A percentile compares a stretch with the other conserved stretches of the same genome.
These are phyloP conservation scores for Roridomyces roridus DNA, from an alignment of 768 basidiomycete genomes.

Conservation along the genomic window DNA sequence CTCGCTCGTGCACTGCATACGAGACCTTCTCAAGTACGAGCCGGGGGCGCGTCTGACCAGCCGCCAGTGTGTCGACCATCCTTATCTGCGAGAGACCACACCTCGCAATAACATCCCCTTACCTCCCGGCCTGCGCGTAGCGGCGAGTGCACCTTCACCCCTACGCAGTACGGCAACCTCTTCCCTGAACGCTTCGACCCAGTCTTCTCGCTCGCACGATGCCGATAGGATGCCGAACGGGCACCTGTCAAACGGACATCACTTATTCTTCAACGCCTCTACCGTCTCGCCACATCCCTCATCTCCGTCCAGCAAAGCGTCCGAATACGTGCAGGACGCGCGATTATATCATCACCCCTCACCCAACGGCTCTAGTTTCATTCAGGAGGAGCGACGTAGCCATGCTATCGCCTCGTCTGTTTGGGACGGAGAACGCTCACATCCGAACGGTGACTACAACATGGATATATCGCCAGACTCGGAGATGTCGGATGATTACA, in stretches of 20 bases:
- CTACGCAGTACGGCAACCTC: conserved; percentile 38
- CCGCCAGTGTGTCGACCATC: conserved; percentile 84
- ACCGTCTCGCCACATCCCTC: conserved; percentile 29
- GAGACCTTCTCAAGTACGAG: conserved; percentile 91
- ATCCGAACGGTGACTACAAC: conserved; percentile 51
- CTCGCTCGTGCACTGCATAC: conserved; percentile 89
- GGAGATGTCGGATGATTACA: conserved; percentile 51
- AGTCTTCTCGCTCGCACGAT: conserved; percentile 10
- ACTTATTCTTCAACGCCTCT: conserved; percentile 8
- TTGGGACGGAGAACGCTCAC: conserved; percentile 27
- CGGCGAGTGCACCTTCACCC: conserved; percentile 42
- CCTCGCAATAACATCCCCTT: conserved; percentile 70
- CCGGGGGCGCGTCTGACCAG: conserved; percentile 88
- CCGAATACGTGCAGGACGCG: conserved; percentile 40
- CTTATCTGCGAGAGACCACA: conserved; percentile 84
- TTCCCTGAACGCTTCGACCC: conserved; percentile 8
- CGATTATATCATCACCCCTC: conserved; percentile 40
- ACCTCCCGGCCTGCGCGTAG: conserved; percentile 55
- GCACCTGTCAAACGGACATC: background rate
- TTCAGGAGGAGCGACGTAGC: conserved; percentile 33
- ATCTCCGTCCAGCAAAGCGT: conserved; percentile 37
- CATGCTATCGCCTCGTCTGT: conserved; percentile 33
- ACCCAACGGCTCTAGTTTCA: conserved; percentile 32
- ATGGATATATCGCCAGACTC: conserved; percentile 67
- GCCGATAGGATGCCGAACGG: conserved; percentile 19